Conservation (phyloP, 306 rosid genomes). For the Quercus bicolor region DNA sequence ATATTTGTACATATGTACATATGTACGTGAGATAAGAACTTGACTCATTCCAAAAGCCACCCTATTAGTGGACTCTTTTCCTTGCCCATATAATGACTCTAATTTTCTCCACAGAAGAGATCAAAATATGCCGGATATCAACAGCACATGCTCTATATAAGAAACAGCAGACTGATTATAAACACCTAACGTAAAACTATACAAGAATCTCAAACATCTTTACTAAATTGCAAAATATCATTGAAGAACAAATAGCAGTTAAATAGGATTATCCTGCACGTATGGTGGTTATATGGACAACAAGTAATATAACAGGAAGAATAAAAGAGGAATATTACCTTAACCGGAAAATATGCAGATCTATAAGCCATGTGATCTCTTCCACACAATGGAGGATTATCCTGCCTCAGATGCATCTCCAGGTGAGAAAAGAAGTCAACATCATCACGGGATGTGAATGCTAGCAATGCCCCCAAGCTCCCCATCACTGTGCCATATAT, state of each 20-base stretch:
- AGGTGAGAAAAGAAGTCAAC: conserved; percentile 95
- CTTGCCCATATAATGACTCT: neutral
- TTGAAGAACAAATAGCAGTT: neutral
- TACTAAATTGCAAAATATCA: no score
- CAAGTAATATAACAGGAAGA: conserved; percentile 6
- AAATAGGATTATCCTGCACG: neutral
- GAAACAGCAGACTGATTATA: neutral
- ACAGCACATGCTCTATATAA: neutral
- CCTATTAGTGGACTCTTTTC: neutral
- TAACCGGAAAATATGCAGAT: conserved; percentile 94
- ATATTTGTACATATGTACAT: neutral
- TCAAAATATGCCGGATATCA: neutral
- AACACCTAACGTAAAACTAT: neutral
- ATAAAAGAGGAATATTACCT: conserved; percentile 45
- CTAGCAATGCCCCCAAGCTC: conserved; percentile 88
- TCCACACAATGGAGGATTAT: conserved; percentile 91
- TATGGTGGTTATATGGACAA: neutral
- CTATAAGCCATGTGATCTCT: conserved; percentile 98
- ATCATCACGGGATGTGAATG: conserved; percentile 94
- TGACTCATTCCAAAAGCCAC: neutral
- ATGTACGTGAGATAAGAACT: neutral
- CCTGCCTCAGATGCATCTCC: conserved; percentile 99
- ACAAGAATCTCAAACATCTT: neutral
- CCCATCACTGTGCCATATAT: conserved; percentile 95
- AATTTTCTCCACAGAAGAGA: neutral